Evolutionary conservation across 768 basidiomycete genomes (phyloP).

Genomic region (Glaciozyma martinii): DNA sequence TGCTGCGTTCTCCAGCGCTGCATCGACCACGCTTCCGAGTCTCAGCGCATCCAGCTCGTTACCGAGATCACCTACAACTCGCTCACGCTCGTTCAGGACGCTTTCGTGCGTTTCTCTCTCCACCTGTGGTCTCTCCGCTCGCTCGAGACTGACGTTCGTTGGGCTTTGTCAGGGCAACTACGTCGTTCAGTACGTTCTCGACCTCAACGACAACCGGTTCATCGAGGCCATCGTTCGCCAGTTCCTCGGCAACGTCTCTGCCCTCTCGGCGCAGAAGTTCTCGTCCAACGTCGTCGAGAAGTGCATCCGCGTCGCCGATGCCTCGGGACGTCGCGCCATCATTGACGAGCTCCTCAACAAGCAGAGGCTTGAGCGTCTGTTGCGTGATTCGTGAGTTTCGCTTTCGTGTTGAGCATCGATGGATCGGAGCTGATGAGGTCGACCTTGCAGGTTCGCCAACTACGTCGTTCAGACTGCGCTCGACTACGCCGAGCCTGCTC

Average conservation of each 20-base stretch:
- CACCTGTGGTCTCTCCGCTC: conserved; percentile 1
- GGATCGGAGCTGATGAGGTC: conserved; percentile 42
- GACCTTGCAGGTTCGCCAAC: conserved; percentile 29
- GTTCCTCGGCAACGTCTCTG: conserved; percentile 94
- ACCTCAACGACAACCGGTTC: conserved; percentile 96
- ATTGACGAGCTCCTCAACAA: conserved; percentile 93
- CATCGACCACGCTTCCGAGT: conserved; percentile 94
- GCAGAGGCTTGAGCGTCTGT: conserved; percentile 83
- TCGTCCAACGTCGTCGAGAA: conserved; percentile 73
- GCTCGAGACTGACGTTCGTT: conserved; percentile 31
- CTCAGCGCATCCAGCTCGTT: conserved; percentile 89
- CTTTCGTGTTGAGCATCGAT: conserved; percentile 75
- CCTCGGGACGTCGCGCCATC: conserved; percentile 81
- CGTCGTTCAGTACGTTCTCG: conserved; percentile 95
- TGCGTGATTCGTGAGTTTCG: conserved; percentile 82
- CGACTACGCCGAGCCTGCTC: conserved; percentile 91
- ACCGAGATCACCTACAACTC: conserved; percentile 99
- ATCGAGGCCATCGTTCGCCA: conserved; percentile 95
- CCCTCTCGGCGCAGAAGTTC: conserved; percentile 96
- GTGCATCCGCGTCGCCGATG: conserved; percentile 90
- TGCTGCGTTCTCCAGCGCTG: conserved; percentile 97
- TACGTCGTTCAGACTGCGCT: conserved; percentile 66
- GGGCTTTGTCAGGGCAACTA: conserved; percentile 58
- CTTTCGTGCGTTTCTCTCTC: conserved; percentile 40
- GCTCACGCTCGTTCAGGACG: conserved; percentile 93